Conservation (phyloP, 805 yeast genomes). For the Schwanniomyces vanrijiae region DNA sequence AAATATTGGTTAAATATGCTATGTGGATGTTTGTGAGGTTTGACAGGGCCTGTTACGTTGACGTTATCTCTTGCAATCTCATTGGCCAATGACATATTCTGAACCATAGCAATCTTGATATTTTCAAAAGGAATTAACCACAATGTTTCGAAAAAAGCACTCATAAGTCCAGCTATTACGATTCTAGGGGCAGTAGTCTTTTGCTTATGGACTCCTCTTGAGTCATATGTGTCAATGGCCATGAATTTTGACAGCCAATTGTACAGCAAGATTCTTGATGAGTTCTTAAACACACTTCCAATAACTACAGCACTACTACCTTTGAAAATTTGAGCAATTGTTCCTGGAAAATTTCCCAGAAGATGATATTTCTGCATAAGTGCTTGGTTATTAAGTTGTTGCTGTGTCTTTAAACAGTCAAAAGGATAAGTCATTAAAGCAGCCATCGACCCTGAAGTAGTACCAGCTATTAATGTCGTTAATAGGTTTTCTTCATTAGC, state of each 20-base stretch:
- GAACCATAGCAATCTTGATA: slow-evolving; percentile 77
- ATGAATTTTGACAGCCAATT: slow-evolving; percentile 69
- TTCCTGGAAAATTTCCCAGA: slow-evolving; percentile 31
- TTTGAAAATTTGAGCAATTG: slow-evolving; percentile 35
- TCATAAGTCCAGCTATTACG: slow-evolving; percentile 79
- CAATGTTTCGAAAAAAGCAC: slow-evolving; percentile 80
- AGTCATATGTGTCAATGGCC: slow-evolving; percentile 45
- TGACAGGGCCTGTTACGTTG: slow-evolving; percentile 28
- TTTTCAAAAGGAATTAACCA: slow-evolving; percentile 91
- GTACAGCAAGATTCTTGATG: slow-evolving; percentile 71
- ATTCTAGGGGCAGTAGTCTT: slow-evolving; percentile 75
- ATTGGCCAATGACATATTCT: slow-evolving; percentile 47
- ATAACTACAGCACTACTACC: slow-evolving; percentile 78
- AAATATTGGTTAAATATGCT: slow-evolving; percentile 32
- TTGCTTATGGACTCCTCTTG: slow-evolving; percentile 41
- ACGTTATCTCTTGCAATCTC: slow-evolving; percentile 23
- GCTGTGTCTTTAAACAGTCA: slow-evolving; percentile 65
- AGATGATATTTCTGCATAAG: slow-evolving; percentile 35
- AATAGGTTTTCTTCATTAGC: slow-evolving; percentile 35
- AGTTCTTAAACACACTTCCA: slow-evolving; percentile 74
- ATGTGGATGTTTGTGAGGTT: slow-evolving; percentile 23
- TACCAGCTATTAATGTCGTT: slow-evolving; percentile 60
- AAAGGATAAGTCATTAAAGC: slow-evolving; percentile 70
- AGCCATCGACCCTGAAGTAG: slow-evolving; percentile 61
- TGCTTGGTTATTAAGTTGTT: slow-evolving; percentile 53